phyloP scores from a whole-genome alignment of 768 basidiomycete species.

The Boletus eberwhitei region DNA sequence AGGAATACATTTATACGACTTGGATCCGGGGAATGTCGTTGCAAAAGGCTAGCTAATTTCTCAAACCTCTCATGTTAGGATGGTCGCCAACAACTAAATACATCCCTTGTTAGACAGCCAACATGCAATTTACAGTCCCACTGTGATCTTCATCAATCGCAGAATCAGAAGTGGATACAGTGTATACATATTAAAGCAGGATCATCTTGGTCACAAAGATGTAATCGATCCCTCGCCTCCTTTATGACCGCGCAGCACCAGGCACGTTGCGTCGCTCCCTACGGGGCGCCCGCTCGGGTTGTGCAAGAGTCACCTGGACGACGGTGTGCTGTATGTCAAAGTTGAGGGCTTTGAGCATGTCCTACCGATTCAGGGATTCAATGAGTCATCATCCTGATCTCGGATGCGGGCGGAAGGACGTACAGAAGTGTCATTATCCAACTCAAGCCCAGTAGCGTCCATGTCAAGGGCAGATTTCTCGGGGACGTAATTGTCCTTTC shows the following conservation, averaged over 20 bases:
- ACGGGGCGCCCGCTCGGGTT: slow-evolving; percentile 67
- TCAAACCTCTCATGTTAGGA: too few relatives aligned
- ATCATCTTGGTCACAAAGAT: slow-evolving; percentile 7
- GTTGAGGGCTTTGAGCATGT: slow-evolving; percentile 87
- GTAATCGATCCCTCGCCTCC: not conserved
- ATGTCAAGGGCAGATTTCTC: slow-evolving; percentile 95
- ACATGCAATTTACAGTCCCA: too few relatives aligned
- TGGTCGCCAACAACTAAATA: too few relatives aligned
- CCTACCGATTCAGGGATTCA: slow-evolving; percentile 41
- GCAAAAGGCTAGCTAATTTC: too few relatives aligned
- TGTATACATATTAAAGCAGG: slow-evolving; percentile 22
- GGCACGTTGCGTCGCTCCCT: slow-evolving; percentile 79
- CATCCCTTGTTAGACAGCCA: too few relatives aligned
- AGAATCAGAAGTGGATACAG: not conserved
- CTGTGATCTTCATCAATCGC: not conserved
- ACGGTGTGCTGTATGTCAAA: slow-evolving; percentile 87
- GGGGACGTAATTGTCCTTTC: slow-evolving; percentile 99
- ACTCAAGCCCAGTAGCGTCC: slow-evolving; percentile 66
- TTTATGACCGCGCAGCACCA: slow-evolving; percentile 61
- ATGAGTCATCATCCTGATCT: not conserved
- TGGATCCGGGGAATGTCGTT: too few relatives aligned
- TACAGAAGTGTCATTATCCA: slow-evolving; percentile 94
- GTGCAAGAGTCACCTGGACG: slow-evolving; percentile 57
- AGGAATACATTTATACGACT: too few relatives aligned
- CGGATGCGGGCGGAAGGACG: slow-evolving; percentile 20